phyloP scores from a whole-genome alignment of 108 stramenopile genomes.

The Pseudonitzschia delicatissima region DNA sequence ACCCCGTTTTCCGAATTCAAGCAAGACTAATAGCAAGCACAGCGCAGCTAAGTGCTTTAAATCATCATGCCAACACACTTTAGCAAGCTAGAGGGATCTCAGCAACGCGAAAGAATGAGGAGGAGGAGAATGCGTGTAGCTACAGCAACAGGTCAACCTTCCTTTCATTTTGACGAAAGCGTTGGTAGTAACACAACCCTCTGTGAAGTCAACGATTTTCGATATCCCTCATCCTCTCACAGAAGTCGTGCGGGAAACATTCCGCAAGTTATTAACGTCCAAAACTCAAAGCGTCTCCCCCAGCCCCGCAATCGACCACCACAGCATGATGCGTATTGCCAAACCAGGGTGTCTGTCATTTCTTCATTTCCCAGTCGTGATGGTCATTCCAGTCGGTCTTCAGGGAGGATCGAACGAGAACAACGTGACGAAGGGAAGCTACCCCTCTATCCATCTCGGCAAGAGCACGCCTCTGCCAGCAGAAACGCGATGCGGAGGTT shows the following conservation, averaged over 20 bases:
- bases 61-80: slow-evolving; percentile 11
- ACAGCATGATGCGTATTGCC: neutral
- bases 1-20: too few species aligned
- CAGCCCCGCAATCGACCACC: neutral
- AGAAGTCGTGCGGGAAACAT: neutral
- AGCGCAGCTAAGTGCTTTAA: too few species aligned
- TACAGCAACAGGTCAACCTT: neutral
- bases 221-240: neutral
- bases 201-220: neutral
- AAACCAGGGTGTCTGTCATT: neutral
- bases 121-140: neutral
- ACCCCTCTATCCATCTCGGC: neutral
- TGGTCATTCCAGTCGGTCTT: neutral
- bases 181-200: neutral
- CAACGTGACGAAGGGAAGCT: neutral
- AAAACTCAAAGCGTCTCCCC: neutral
- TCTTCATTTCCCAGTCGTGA: neutral
- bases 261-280: neutral
- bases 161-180: neutral
- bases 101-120: neutral
- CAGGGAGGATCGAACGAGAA: neutral
- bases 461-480: neutral
- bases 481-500: too few species aligned
- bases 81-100: slow-evolving; percentile 3
- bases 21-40: too few species aligned